Base-by-base conservation (phyloP, 768 basidiomycete species). In the Omphalotus guepiniiformis region DNA sequence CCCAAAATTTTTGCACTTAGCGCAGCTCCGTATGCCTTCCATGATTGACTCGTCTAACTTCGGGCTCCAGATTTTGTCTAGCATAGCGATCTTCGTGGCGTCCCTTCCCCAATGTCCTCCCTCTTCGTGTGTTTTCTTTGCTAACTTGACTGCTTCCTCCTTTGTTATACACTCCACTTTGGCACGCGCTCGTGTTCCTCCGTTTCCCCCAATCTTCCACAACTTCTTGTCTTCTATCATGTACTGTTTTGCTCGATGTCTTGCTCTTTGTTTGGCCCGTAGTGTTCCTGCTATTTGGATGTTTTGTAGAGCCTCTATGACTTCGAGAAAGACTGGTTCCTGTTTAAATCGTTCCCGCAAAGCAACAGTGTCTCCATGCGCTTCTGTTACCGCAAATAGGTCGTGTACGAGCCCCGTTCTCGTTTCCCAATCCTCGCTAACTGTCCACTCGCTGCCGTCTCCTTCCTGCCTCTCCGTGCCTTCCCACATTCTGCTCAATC, bases 371-470 rank as follows among this genome's bases (percentile, higher is more conserved):
- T 30, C 27, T 11, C 38, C 48, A n/a, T 15, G n/a, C 19, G n/a
- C 36, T 36, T 37, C 36, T 5, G 41, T 26, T 23, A 50, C 26
- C 16, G 37, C 28, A 27, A 55, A 52, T 29, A 52, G 30, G 44
- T 52, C 42, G 42, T 55, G 50, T 12, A 50, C 43, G 0, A 68
- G 11, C 3, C 59, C 55, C 25, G 44, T 37, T 4, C 16, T 2
- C 4, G 16, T 21, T 34, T 56, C 60, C 58, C 60, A 62, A 18
- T 68, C 65, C 30, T 55, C 44, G 13, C 43, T 46, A 4, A 71
- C 64, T 6, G 55, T 45, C 64, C 66, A 70, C 7, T 56, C 50
- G 29, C 58, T 61, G 1, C 66, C 60, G 37, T 70, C 63, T 0
- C 52, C 59, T 1, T 38, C 39, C 3, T 7, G 30, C 8, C 34